Percentiles rank a stretch among this genome's conserved stretches.
Evolutionary conservation across 2,329 filamentous ascomycete species (phyloP).

Genomic region (Pseudogymnoascus sp.): DNA sequence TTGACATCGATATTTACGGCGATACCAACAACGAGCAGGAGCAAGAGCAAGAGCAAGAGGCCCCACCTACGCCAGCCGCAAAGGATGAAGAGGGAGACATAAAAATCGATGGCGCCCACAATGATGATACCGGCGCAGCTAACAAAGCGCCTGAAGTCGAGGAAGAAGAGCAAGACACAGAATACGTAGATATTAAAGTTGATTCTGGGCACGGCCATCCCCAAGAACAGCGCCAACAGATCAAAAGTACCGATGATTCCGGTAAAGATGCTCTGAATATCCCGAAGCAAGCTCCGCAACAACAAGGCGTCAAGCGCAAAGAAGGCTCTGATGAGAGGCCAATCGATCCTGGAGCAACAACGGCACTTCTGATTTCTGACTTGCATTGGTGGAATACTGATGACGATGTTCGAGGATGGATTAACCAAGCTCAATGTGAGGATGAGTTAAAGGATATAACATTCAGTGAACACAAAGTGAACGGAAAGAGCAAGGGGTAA

Average conservation of each 20-base stretch:
- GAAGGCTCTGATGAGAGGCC: slow-evolving; percentile 51
- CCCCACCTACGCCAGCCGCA: slow-evolving; percentile 22
- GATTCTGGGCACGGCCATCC: slow-evolving; percentile 30
- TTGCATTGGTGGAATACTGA: slow-evolving; percentile 96
- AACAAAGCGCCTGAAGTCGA: slow-evolving; percentile 23
- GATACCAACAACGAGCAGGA: slow-evolving; percentile 45
- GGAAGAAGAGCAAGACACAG: slow-evolving; percentile 33
- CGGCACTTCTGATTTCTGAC: slow-evolving; percentile 79
- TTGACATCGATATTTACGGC: slow-evolving; percentile 67
- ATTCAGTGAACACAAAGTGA: slow-evolving; percentile 97
- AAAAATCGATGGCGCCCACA: slow-evolving; percentile 30
- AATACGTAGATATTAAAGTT: slow-evolving; percentile 36
- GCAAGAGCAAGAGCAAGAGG: slow-evolving; percentile 32
- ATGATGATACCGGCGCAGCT: slow-evolving; percentile 13
- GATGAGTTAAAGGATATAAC: slow-evolving; percentile 84
- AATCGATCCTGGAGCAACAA: slow-evolving; percentile 52
- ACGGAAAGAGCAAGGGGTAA: slow-evolving; percentile 97
- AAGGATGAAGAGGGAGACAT: slow-evolving; percentile 32
- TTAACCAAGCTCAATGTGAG: slow-evolving; percentile 71
- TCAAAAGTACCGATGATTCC: slow-evolving; percentile 36
- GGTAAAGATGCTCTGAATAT: slow-evolving; percentile 30
- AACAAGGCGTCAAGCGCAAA: slow-evolving; percentile 55
- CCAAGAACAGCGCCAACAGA: slow-evolving; percentile 33
- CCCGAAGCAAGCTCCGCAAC: slow-evolving; percentile 34
- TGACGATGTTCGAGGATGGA: slow-evolving; percentile 87